Percentiles rank a stretch among this genome's conserved stretches.
Conservation (phyloP, 805 yeast species). For the Kodamaea fukazawae region DNA sequence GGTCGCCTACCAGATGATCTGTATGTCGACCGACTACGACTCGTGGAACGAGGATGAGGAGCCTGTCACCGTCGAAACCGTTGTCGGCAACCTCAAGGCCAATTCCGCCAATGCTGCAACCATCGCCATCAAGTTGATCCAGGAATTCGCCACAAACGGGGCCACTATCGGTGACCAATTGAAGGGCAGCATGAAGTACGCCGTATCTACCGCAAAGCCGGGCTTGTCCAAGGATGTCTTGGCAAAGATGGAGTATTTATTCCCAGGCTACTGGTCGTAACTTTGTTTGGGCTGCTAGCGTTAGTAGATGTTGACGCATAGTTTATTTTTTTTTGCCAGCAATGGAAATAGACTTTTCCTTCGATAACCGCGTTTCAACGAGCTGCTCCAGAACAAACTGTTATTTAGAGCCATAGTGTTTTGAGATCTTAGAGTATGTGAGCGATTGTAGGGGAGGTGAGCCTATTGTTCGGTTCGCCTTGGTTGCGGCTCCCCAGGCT, state of each 20-base stretch:
- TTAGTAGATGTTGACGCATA: too few relatives aligned
- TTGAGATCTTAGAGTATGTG: too few relatives aligned
- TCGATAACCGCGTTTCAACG: too few relatives aligned
- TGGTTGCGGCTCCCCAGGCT: too few relatives aligned
- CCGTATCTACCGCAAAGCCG: conserved; percentile 73
- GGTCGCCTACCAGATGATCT: conserved; percentile 93
- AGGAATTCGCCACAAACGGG: conserved; percentile 52
- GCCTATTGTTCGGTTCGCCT: too few relatives aligned
- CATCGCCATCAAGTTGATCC: conserved; percentile 68
- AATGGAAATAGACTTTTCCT: too few relatives aligned
- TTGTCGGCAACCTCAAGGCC: conserved; percentile 84
- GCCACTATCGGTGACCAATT: conserved; percentile 64
- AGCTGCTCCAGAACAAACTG: too few relatives aligned
- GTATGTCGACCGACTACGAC: conserved; percentile 99
- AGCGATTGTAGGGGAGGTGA: too few relatives aligned
- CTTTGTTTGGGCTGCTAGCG: too few relatives aligned
- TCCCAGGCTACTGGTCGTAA: conserved; percentile 85
- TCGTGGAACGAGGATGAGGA: conserved; percentile 97
- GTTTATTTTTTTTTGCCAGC: too few relatives aligned
- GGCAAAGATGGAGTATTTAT: conserved; percentile 78
- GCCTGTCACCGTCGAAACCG: conserved; percentile 97
- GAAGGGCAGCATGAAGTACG: conserved; percentile 70
- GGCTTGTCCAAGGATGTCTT: conserved; percentile 72
- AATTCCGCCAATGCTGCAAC: conserved; percentile 83
- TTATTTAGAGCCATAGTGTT: too few relatives aligned